These are phyloP conservation scores for Candida odintsovae DNA, from an alignment of 805 yeast genomes.

Conservation along the genomic window DNA sequence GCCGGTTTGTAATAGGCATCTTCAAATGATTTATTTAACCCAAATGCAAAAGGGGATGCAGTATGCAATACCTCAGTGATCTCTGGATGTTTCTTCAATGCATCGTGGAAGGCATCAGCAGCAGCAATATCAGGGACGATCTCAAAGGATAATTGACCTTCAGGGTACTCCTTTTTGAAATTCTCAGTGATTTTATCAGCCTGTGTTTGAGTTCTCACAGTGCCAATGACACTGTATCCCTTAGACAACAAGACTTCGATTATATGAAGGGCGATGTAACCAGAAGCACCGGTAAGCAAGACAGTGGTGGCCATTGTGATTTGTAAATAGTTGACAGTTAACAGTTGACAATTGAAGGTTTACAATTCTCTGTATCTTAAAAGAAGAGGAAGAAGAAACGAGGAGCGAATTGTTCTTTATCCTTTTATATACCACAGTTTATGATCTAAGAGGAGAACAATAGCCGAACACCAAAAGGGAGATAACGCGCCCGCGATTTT, in stretches of 20 bases:
- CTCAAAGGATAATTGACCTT: conserved; percentile 34
- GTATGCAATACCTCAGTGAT: conserved; percentile 52
- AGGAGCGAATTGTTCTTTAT: not conserved
- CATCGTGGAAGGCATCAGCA: conserved; percentile 39
- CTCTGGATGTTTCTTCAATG: conserved; percentile 42
- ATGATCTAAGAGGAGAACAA: not conserved
- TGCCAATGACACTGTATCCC: conserved; percentile 38
- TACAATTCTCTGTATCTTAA: too few relatives aligned
- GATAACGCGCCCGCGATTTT: not conserved
- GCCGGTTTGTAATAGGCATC: conserved; percentile 53
- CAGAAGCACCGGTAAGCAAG: conserved; percentile 45
- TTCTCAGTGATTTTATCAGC: conserved; percentile 27
- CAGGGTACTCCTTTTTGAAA: conserved; percentile 26
- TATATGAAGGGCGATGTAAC: conserved; percentile 43
- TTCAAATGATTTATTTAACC: conserved; percentile 35
- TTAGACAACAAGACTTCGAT: conserved; percentile 31
- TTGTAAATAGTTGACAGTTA: not conserved
- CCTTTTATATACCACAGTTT: not conserved
- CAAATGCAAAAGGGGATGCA: conserved; percentile 53
- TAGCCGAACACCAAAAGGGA: not conserved
- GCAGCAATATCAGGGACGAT: conserved; percentile 42
- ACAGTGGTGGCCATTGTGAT: conserved; percentile 21
- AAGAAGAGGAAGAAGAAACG: too few relatives aligned
- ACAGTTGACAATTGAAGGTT: too few relatives aligned
- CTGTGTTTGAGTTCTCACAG: conserved; percentile 36